A percentile compares a stretch with the other conserved stretches of the same genome.
These are phyloP conservation scores for Fusarium sp. DNA, from an alignment of 2,329 filamentous ascomycete species.

Conservation along the genomic window DNA sequence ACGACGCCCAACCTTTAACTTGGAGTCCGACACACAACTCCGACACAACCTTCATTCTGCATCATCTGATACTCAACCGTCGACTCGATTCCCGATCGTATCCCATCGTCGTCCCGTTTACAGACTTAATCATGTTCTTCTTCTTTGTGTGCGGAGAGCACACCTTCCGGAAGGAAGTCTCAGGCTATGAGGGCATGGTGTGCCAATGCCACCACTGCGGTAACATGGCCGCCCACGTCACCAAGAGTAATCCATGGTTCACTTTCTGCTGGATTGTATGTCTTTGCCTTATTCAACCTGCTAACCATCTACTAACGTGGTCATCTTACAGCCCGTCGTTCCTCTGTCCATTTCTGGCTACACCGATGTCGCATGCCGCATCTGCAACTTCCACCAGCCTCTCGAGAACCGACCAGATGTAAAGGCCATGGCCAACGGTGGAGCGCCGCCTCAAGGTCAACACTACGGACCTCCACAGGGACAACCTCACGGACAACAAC, in stretches of 20 bases:
- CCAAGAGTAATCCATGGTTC: constrained; percentile 78
- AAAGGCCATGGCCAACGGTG: constrained; percentile 62
- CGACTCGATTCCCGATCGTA: background rate
- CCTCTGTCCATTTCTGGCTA: constrained; percentile 77
- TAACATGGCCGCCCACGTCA: constrained; percentile 70
- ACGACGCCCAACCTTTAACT: constrained; percentile 18
- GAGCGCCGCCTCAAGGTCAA: constrained; percentile 49
- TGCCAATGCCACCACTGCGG: constrained; percentile 77
- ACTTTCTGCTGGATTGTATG: constrained; percentile 81
- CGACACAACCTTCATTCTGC: background rate
- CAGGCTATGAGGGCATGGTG: constrained; percentile 71
- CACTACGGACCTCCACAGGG: constrained; percentile 51
- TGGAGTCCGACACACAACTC: background rate
- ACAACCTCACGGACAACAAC: constrained; percentile 44
- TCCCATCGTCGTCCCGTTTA: background rate
- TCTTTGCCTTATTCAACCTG: constrained; percentile 18
- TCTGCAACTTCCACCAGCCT: constrained; percentile 82
- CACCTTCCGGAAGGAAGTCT: constrained; percentile 69
- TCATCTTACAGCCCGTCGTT: constrained; percentile 68
- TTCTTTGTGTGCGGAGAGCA: constrained; percentile 73
- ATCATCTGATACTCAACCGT: background rate
- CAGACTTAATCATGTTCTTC: constrained; percentile 63
- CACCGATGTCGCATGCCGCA: constrained; percentile 77
- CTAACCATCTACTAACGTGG: constrained; percentile 28
- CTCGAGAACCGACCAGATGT: constrained; percentile 69